Evolutionary conservation across 1,139 yeast species (phyloP).

Genomic region (Insectozyma bohioensis): DNA sequence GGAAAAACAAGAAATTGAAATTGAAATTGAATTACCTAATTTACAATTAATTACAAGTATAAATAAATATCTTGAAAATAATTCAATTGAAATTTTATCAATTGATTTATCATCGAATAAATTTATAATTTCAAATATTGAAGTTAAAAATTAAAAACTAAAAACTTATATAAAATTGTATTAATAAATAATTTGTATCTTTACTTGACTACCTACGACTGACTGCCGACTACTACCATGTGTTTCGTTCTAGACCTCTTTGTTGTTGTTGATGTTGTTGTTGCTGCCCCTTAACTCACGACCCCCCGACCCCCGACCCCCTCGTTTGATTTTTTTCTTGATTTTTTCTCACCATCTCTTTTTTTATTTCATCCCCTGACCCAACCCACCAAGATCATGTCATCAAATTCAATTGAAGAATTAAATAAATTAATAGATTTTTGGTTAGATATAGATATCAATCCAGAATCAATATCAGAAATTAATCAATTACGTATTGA

Average conservation of each 20-base stretch:
- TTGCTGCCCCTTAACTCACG: too few relatives aligned
- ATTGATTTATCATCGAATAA: slow-evolving; percentile 2
- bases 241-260: too few relatives aligned
- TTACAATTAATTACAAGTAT: slow-evolving; percentile 11
- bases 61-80: slow-evolving; percentile 7
- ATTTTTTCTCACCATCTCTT: background rate
- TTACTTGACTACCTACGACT: too few relatives aligned
- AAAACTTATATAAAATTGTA: too few relatives aligned
- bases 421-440: slow-evolving; percentile 40
- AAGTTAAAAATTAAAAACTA: too few relatives aligned
- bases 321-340: too few relatives aligned
- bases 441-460: slow-evolving; percentile 52
- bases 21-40: slow-evolving; percentile 12
- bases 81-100: slow-evolving; percentile 2
- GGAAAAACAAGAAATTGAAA: slow-evolving; percentile 18
- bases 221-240: too few relatives aligned
- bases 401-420: background rate
- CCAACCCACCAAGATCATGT: background rate
- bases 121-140: too few relatives aligned
- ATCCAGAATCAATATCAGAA: slow-evolving; percentile 56
- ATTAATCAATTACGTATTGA: slow-evolving; percentile 46
- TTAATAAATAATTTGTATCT: too few relatives aligned
- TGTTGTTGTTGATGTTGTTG: too few relatives aligned
- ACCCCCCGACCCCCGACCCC: background rate
- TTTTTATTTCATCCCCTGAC: background rate